Evolutionary conservation across 2,329 filamentous ascomycete species (phyloP), one percentile per base, ranked within the genome.

Genomic region (Fusarium anguioides): DNA sequence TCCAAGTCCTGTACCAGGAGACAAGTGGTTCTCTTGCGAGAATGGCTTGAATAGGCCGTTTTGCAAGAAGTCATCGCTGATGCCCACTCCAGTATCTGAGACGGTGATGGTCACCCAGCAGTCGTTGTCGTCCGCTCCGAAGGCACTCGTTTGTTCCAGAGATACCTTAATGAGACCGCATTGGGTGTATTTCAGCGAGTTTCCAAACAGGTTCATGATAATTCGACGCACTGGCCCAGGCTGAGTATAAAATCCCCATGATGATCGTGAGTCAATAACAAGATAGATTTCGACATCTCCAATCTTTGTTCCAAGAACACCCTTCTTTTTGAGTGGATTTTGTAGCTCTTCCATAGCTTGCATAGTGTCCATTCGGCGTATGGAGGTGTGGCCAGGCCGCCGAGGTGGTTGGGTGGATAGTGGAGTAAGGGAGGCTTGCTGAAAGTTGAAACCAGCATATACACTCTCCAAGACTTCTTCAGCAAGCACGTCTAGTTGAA

Each of bases 11-110:
- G 86, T 86, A 0, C 90, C 89, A 0, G 85, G 83, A 0, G 84
- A 81, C 2, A 92, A 74, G 0, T 80, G 76, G 45, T 91, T 83
- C 69, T 92, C 90, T 63, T 92, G 90, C 0, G 82, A 76, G 61
- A 91, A 91, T 0, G 89, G 87, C 0, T 83, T 86, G 71, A 89
- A 92, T 0, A 91, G 75, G 15, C 83, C 82, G 10, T 86, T 83
- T 20, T 84, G 81, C 12, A 91, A 76, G 64, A 87, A 92, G 11
- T 90, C 86, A 8, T 85, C 80, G 0, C 84, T 84, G 31, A 92
- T 92, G 2, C 90, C 90, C 41, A 83, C 83, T 2, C 90, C 90
- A 0, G 89, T 89, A 67, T 92, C 90, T 0, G 81, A 79, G 3
- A 92, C 84, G 0, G 80, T 84, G 8, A 89, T 69, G 1, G 68